Evolutionary conservation across 2,329 filamentous ascomycete species (phyloP).

Genomic region (Nemania serpens): DNA sequence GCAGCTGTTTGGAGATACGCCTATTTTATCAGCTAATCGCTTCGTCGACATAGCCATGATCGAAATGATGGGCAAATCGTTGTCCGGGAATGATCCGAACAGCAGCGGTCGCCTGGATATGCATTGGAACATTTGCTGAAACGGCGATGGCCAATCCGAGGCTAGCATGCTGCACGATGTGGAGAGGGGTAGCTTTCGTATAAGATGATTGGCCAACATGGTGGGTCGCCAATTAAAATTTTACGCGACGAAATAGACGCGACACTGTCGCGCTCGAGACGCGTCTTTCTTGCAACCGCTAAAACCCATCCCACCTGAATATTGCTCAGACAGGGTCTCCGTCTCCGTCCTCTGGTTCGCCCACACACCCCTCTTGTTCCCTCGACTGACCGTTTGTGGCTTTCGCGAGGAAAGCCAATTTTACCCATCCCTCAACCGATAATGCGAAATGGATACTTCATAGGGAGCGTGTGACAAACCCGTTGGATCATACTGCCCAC

Average conservation of each 20-base stretch:
- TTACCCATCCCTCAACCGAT: constrained; percentile 4
- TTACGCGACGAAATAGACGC: constrained; percentile 25
- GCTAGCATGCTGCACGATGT: not conserved
- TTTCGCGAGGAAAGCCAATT: not conserved
- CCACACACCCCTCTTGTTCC: constrained; percentile 1
- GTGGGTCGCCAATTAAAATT: constrained; percentile 30
- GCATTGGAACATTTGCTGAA: constrained; percentile 8
- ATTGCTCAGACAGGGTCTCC: not conserved
- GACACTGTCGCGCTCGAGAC: constrained; percentile 29
- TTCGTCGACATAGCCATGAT: no score
- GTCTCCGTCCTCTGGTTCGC: not conserved
- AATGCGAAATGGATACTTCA: not conserved
- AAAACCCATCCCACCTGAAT: not conserved
- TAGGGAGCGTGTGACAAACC: no score
- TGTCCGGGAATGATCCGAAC: not conserved
- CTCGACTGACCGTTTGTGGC: constrained; percentile 1
- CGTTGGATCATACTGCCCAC: no score
- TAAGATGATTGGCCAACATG: constrained; percentile 29
- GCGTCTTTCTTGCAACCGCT: constrained; percentile 8
- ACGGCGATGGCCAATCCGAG: constrained; percentile 13
- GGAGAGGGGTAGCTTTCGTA: not conserved
- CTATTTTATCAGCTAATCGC: no score
- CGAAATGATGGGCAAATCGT: not conserved
- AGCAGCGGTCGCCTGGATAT: not conserved
- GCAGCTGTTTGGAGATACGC: no score